phyloP scores from a whole-genome alignment of 805 yeast species.

The Candida germanica region DNA sequence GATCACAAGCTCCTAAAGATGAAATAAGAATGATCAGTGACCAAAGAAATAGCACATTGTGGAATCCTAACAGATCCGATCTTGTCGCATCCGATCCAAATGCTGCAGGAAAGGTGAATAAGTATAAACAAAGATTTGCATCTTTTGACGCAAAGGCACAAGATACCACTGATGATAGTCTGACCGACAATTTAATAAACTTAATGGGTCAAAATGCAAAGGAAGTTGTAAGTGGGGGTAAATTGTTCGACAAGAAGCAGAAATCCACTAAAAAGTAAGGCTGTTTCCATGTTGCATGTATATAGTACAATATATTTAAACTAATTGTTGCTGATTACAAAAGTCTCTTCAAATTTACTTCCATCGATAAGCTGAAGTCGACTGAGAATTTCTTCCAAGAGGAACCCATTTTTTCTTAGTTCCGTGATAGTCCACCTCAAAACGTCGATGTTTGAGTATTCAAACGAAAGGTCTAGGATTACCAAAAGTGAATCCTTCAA shows the following conservation, averaged over 20 bases:
- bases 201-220: conserved; percentile 56
- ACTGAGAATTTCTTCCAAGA: conserved; percentile 16
- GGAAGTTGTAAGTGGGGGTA: conserved; percentile 57
- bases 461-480: conserved; percentile 22
- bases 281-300: conserved; percentile 4
- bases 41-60: conserved; percentile 79
- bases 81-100: conserved; percentile 72
- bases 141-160: conserved; percentile 18
- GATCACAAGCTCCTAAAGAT: conserved; percentile 83
- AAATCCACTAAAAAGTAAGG: conserved; percentile 31
- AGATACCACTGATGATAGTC: conserved; percentile 1
- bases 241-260: conserved; percentile 46
- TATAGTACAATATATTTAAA: conserved; percentile 1
- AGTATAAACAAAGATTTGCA: conserved; percentile 66
- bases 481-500: conserved; percentile 18
- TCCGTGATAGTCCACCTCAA: conserved; percentile 31
- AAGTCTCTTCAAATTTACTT: background rate
- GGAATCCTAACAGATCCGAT: conserved; percentile 88
- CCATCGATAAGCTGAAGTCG: background rate
- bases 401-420: conserved; percentile 25
- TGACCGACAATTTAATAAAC: conserved; percentile 51
- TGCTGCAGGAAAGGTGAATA: conserved; percentile 77
- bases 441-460: conserved; percentile 19
- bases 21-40: conserved; percentile 85
- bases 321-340: background rate